These are phyloP conservation scores for Rhododendron mucronatum DNA, from an alignment of 148 eudicot species.

Conservation along the genomic window DNA sequence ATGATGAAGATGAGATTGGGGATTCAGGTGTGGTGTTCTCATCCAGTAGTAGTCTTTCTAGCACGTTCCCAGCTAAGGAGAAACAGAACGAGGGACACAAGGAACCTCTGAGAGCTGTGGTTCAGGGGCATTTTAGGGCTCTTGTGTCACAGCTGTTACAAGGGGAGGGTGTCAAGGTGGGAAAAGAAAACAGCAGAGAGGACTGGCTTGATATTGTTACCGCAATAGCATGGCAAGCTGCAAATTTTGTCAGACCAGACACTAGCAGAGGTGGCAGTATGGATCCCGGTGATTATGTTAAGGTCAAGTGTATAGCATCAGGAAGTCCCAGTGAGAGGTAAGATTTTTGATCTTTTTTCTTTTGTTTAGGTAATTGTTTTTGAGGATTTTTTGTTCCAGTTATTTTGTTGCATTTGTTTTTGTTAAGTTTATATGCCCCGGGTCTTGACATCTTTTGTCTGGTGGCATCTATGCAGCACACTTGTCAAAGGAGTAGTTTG, in stretches of 20 bases:
- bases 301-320: conserved; percentile 86
- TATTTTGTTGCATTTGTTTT: not conserved
- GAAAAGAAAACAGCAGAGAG: conserved; percentile 37
- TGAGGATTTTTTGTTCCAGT: not conserved
- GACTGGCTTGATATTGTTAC: conserved; percentile 82
- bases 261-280: conserved; percentile 95
- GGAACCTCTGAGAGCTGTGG: conserved; percentile 52
- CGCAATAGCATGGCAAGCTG: conserved; percentile 91
- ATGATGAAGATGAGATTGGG: conserved; percentile 79
- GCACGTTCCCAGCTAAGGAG: conserved; percentile 37
- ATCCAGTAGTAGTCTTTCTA: conserved; percentile 35
- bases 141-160: conserved; percentile 87
- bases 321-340: conserved; percentile 88
- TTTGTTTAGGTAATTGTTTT: not conserved
- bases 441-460: not conserved
- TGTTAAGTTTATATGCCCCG: not conserved
- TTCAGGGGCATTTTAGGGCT: conserved; percentile 90
- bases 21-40: conserved; percentile 45
- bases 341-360: not conserved
- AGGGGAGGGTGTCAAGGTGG: conserved; percentile 56
- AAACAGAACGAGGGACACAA: conserved; percentile 42
- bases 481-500: conserved; percentile 87
- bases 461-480: conserved; percentile 60
- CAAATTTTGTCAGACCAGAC: conserved; percentile 87
- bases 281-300: conserved; percentile 92